Conservation (phyloP, 106 monocot genomes). For the Dioscorea zingiberensis region DNA sequence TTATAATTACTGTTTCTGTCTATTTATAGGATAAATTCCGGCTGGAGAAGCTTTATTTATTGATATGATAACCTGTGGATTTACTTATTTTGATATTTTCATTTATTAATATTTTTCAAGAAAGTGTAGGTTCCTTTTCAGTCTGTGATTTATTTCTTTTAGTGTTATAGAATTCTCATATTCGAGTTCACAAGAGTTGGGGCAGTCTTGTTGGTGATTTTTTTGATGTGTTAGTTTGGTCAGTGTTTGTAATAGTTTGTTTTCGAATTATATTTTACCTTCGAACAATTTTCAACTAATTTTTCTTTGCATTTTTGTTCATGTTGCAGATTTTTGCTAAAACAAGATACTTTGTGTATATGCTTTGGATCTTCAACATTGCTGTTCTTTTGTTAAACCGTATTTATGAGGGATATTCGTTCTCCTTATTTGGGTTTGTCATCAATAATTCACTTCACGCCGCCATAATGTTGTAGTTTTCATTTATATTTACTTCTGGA, state of each 20-base stretch:
- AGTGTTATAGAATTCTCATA: no score
- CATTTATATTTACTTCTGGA: no score
- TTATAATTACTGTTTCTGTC: no score
- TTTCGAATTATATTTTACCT: background rate
- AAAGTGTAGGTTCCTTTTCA: background rate
- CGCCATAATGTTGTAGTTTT: background rate
- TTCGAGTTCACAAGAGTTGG: no score
- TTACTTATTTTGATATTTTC: background rate
- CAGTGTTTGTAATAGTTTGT: background rate
- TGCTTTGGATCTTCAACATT: constrained; percentile 85
- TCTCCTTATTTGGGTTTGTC: constrained; percentile 87
- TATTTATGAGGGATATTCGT: constrained; percentile 85
- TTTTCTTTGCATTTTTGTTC: constrained; percentile 9
- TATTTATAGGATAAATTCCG: no score
- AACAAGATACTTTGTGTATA: constrained; percentile 46
- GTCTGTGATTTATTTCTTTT: no score
- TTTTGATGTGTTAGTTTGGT: background rate
- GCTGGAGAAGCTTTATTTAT: no score
- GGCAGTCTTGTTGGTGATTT: no score
- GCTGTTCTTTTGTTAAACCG: constrained; percentile 70
- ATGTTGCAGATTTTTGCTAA: constrained; percentile 51
- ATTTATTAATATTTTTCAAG: background rate
- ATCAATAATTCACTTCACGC: background rate
- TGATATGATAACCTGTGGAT: no score
- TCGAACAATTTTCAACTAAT: background rate